Evolutionary conservation across 306 rosid genomes (phyloP), one percentile per base, ranked within the genome.

Genomic region (Lathyrus aphaca): DNA sequence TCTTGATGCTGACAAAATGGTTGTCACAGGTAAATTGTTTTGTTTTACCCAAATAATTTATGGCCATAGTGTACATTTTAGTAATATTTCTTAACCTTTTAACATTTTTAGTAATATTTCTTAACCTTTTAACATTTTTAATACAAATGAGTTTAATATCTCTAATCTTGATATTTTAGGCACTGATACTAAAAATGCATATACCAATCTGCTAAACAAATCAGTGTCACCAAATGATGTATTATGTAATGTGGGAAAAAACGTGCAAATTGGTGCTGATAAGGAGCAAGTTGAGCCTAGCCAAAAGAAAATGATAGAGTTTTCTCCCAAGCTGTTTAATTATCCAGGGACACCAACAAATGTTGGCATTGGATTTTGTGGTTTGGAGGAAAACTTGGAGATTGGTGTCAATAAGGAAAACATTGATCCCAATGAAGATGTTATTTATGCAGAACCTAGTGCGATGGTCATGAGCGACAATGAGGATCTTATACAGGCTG

Each of bases 121-220:
- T 54, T 55, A 16, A 37, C 30, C 21, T 11, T 64, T 35, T 8
- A 16, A 42, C 16, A 11, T 10, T 40, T 35, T 35, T 7, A 32
- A n/a, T 42, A 23, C 10, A 15, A 56, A 3, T 40, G 66, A 17
- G 18, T 11, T 70, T 44, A 18, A 58, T 29, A 71, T 21, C 25
- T 58, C 23, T 30, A 17, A 54, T n/a, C 57, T 59, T 71, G 60
- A 10, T 71, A 13, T 30, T 29, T 42, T 59, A 59, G 58, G 59
- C 45, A 45, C 46, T 27, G 57, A 18, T 25, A 3, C 45, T 44
- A 32, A 13, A 9, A 18, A 17, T 45, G 49, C 10, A 29, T 49
- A 48, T 44, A 25, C 78, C 44, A 25, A 54, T 25, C 59, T 42
- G 59, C 8, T 13, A 16, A 27, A 17, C 12, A 35, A 53, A 16